Conservation (phyloP, 192 early-diverging fungal genomes). For the Coemansia sp. region DNA sequence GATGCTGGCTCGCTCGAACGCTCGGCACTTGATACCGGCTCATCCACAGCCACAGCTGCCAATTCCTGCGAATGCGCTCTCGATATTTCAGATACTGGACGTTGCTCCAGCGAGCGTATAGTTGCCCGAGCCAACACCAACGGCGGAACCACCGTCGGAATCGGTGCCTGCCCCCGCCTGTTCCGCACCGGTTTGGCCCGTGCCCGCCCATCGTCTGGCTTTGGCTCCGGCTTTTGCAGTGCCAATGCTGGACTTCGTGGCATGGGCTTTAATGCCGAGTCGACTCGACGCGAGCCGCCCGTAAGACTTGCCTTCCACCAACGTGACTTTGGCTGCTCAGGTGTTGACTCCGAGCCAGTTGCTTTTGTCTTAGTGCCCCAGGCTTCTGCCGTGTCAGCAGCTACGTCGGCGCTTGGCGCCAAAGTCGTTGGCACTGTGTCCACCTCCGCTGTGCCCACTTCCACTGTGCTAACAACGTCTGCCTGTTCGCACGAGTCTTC, state of each 20-base stretch:
- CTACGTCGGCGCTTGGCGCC: background rate
- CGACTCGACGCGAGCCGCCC: slow-evolving; percentile 2
- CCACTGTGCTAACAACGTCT: too few species aligned
- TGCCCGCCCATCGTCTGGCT: background rate
- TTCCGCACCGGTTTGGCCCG: slow-evolving; percentile 1
- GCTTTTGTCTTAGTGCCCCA: slow-evolving; percentile 21
- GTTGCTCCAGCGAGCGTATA: slow-evolving; percentile 2
- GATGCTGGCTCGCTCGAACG: background rate
- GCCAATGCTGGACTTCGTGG: background rate
- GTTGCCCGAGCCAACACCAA: slow-evolving; percentile 25
- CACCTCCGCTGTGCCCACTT: too few species aligned
- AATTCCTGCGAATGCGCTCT: slow-evolving; percentile 2
- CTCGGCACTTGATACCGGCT: too few species aligned
- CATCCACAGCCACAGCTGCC: slow-evolving; percentile 2
- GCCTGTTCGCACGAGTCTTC: too few species aligned
- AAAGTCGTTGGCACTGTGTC: too few species aligned
- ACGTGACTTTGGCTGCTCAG: slow-evolving; percentile 19
- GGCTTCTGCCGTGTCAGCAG: slow-evolving; percentile 2
- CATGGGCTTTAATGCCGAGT: background rate
- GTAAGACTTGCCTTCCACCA: slow-evolving; percentile 51
- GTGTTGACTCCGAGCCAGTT: background rate
- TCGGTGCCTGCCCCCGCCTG: slow-evolving; percentile 24
- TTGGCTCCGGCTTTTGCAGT: background rate
- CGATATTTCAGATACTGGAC: background rate
- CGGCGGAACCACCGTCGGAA: slow-evolving; percentile 47